Evolutionary conservation across 1,284 basidiomycete species (phyloP), one percentile per base, ranked within the genome.

Genomic region (Moesziomyces sp.): DNA sequence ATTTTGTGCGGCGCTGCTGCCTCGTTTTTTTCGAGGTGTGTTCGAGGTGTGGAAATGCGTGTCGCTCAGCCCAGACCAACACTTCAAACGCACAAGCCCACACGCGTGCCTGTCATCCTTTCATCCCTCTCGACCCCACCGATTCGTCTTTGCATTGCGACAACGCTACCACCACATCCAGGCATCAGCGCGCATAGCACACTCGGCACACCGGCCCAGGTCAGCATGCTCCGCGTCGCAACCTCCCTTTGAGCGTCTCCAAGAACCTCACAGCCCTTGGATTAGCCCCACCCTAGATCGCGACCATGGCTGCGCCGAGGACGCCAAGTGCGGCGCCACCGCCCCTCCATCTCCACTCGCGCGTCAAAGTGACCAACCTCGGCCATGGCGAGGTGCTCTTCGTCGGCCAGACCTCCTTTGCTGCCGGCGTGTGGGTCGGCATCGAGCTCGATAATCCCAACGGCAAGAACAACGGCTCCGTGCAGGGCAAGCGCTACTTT

Each of bases 381-480:
- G 95, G 94, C 14, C 88, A 89, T 51, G 97, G 97, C 10, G 87
- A 90, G 54, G 91, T 98, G 34, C 89, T 94, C 49, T 99, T 95
- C 87, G 89, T 88, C 46, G 97, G 97, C 0, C 82, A 89, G 51
- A 88, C 97, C 0, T 88, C 88, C 4, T 99, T 99, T 84, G 89
- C 93, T 16, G 84, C 89, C 2, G 97, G 97, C 0, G 91, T 92
- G 86, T 99, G 97, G 97, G 89, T 97, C 63, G 97, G 97, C 16
- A 90, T 99, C 61, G 93, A 95, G 83, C 89, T 99, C 57, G 89
- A 85, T 58, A 76, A 80, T 77, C 82, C 52, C 5, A 91, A 90
- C 46, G 97, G 97, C 43, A 98, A 98, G 90, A 99, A 99, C 86
- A 92, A 99, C 80, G 97, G 97, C 2, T 89, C 90, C 1, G 92